Evolutionary conservation across 75 land plant species (phyloP).

Genomic region (Pinus taeda): DNA sequence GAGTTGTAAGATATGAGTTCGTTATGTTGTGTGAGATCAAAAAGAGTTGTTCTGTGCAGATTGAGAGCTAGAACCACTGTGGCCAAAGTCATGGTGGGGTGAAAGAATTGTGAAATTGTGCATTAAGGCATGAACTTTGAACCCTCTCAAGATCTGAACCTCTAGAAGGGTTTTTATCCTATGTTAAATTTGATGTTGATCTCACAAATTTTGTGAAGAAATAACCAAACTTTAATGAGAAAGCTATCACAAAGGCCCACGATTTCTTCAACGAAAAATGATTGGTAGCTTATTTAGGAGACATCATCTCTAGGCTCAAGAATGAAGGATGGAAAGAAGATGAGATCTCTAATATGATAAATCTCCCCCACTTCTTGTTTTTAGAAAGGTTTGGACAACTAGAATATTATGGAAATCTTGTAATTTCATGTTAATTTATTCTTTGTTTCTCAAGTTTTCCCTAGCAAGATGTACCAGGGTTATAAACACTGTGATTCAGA

Average conservation of each 20-base stretch:
- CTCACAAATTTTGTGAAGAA: conserved; percentile 8
- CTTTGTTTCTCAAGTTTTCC: conserved; percentile 23
- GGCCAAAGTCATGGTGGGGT: too few species aligned
- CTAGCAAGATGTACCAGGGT: too few species aligned
- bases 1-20: too few species aligned
- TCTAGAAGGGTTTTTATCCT: background rate
- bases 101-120: too few species aligned
- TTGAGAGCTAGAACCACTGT: too few species aligned
- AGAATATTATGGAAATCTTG: conserved; percentile 9
- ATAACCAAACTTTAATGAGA: conserved; percentile 2
- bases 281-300: conserved; percentile 41
- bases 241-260: conserved; percentile 6
- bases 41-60: too few species aligned
- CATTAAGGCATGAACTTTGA: too few species aligned
- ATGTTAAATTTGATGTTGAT: background rate
- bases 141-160: background rate
- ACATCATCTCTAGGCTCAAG: conserved; percentile 41
- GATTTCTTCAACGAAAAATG: conserved; percentile 10
- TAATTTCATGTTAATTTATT: conserved; percentile 20
- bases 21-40: too few species aligned
- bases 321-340: conserved; percentile 67
- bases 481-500: too few species aligned
- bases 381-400: background rate
- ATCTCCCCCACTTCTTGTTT: conserved; percentile 12
- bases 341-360: conserved; percentile 34